Conservation (phyloP, 331 rosid genomes). For the Acacia concinna region DNA sequence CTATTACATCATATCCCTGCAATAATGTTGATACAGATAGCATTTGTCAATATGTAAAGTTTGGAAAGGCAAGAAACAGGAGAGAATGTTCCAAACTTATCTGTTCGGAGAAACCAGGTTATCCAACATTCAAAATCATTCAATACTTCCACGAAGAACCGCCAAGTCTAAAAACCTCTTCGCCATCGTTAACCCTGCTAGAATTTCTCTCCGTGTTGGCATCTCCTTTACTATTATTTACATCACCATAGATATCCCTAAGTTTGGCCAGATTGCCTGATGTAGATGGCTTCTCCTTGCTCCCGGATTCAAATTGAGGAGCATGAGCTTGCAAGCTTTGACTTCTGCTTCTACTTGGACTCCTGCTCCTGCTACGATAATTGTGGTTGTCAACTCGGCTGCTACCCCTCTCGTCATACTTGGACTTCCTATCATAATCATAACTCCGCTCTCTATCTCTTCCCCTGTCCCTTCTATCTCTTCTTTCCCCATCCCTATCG, state of each 20-base stretch:
- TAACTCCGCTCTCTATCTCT: constrained; percentile 54
- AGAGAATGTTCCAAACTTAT: neutral
- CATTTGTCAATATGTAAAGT: constrained; percentile 28
- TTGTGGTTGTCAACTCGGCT: constrained; percentile 36
- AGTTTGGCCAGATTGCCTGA: constrained; percentile 91
- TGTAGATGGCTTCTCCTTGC: constrained; percentile 52
- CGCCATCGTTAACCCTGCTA: constrained; percentile 59
- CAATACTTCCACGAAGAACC: constrained; percentile 74
- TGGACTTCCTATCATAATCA: constrained; percentile 65
- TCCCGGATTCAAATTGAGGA: constrained; percentile 36
- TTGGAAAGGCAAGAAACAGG: constrained; percentile 2
- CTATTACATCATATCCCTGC: constrained; percentile 33
- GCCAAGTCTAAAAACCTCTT: constrained; percentile 91
- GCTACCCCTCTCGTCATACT: constrained; percentile 57
- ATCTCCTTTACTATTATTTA: constrained; percentile 59
- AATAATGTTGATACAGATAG: constrained; percentile 31
- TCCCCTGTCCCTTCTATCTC: constrained; percentile 41
- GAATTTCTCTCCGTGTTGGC: constrained; percentile 50
- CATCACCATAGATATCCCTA: constrained; percentile 86
- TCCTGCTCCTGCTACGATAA: constrained; percentile 63
- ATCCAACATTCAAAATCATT: constrained; percentile 16
- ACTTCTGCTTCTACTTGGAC: constrained; percentile 86
- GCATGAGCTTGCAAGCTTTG: constrained; percentile 59
- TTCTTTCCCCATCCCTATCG: constrained; percentile 45
- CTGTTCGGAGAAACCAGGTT: neutral